These are phyloP conservation scores for Cladophialophora bantiana DNA, from an alignment of 2,329 filamentous ascomycete genomes.

Conservation along the genomic window DNA sequence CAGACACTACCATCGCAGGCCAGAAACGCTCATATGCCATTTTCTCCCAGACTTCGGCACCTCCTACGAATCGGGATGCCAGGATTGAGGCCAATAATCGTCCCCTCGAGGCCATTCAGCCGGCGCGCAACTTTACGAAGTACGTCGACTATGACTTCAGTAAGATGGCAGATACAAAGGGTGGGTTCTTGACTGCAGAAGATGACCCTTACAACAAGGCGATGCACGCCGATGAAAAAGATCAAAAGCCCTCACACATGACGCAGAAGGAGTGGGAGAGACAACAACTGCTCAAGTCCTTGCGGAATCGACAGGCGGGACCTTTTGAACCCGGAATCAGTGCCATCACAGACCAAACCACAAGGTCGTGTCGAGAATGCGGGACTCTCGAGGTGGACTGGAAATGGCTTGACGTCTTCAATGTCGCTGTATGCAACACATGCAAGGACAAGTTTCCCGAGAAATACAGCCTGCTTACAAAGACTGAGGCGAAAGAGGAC, in stretches of 20 bases:
- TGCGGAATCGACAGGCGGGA: constrained; percentile 76
- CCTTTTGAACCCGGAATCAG: constrained; percentile 91
- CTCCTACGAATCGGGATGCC: constrained; percentile 73
- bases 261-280: constrained; percentile 90
- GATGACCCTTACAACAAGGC: constrained; percentile 91
- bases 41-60: constrained; percentile 64
- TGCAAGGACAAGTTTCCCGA: constrained; percentile 93
- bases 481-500: constrained; percentile 94
- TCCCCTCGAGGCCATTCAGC: constrained; percentile 65
- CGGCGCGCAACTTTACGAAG: constrained; percentile 87
- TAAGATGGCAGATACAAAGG: constrained; percentile 97
- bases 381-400: constrained; percentile 86
- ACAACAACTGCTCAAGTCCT: constrained; percentile 73
- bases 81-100: constrained; percentile 50
- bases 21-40: constrained; percentile 76
- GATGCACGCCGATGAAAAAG: constrained; percentile 65
- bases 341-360: constrained; percentile 67
- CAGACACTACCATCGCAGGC: constrained; percentile 60
- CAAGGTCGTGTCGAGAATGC: constrained; percentile 85
- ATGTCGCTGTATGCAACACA: constrained; percentile 73
- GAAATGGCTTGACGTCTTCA: constrained; percentile 89
- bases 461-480: constrained; percentile 93
- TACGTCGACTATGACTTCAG: constrained; percentile 98
- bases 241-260: constrained; percentile 84
- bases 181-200: constrained; percentile 87